Conservation (phyloP, 805 yeast genomes). For the Diddensiella santjacobensis region DNA sequence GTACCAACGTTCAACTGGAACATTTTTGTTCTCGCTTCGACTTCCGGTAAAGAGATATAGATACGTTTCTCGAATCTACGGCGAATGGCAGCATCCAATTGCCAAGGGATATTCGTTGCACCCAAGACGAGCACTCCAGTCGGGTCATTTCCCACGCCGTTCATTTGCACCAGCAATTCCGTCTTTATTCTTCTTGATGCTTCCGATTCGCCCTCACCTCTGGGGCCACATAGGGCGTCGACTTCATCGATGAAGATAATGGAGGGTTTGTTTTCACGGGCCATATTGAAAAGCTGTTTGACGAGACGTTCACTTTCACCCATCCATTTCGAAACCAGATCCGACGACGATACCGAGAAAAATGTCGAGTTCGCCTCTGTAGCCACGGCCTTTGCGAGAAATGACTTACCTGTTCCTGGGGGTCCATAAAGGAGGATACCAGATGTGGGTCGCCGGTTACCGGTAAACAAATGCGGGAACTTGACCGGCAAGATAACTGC, state of each 20-base stretch:
- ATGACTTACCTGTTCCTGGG: conserved; percentile 98
- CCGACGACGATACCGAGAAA: conserved; percentile 93
- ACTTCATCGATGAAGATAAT: conserved; percentile 97
- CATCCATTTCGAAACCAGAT: conserved; percentile 98
- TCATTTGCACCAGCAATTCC: conserved; percentile 94
- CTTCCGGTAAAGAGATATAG: conserved; percentile 91
- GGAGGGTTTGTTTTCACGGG: conserved; percentile 92
- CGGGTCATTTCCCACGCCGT: conserved; percentile 96
- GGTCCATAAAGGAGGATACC: conserved; percentile 89
- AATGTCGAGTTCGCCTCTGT: conserved; percentile 97
- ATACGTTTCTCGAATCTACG: conserved; percentile 95
- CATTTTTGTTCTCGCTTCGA: conserved; percentile 89
- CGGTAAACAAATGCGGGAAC: conserved; percentile 92
- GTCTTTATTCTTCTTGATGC: conserved; percentile 95
- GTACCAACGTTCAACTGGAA: conserved; percentile 89
- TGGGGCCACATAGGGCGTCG: conserved; percentile 95
- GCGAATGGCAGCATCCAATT: conserved; percentile 93
- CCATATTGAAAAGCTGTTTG: conserved; percentile 91
- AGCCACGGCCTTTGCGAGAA: conserved; percentile 95
- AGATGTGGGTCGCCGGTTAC: conserved; percentile 87
- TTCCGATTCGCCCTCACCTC: conserved; percentile 97
- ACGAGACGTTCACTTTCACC: conserved; percentile 97
- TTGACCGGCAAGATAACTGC: conserved; percentile 95
- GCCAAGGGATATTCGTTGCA: conserved; percentile 99
- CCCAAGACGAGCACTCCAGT: conserved; percentile 91